Conservation (phyloP, 805 yeast genomes). For the Danielia reshetovae region DNA sequence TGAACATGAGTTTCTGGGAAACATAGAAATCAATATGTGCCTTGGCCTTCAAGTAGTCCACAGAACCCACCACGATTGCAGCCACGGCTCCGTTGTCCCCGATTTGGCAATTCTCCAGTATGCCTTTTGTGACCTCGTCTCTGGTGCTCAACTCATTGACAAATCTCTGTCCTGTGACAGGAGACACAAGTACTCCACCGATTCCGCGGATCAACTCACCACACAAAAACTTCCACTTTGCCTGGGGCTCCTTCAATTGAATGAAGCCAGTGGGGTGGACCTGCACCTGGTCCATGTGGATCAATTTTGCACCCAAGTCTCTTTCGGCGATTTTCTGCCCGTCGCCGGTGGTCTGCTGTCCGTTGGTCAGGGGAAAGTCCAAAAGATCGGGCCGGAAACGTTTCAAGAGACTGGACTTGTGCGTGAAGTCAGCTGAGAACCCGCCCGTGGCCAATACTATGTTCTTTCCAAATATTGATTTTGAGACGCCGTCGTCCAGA, state of each 20-base stretch:
- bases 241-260: slow-evolving; percentile 29
- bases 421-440: slow-evolving; percentile 41
- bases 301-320: slow-evolving; percentile 43
- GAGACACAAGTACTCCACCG: slow-evolving; percentile 52
- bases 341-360: slow-evolving; percentile 55
- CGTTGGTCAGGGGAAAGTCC: slow-evolving; percentile 52
- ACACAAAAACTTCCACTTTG: slow-evolving; percentile 51
- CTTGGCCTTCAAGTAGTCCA: slow-evolving; percentile 42
- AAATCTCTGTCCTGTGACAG: slow-evolving; percentile 44
- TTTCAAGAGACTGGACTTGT: slow-evolving; percentile 28
- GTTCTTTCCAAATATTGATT: slow-evolving; percentile 13
- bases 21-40: slow-evolving; percentile 51
- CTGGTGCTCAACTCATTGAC: slow-evolving; percentile 52
- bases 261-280: slow-evolving; percentile 63
- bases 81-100: slow-evolving; percentile 14
- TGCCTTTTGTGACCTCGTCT: slow-evolving; percentile 47
- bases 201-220: slow-evolving; percentile 59
- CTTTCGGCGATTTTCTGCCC: slow-evolving; percentile 48
- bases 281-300: slow-evolving; percentile 58
- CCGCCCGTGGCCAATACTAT: slow-evolving; percentile 61
- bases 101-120: slow-evolving; percentile 25
- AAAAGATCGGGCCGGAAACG: slow-evolving; percentile 45
- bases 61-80: slow-evolving; percentile 35
- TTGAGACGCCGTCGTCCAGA: slow-evolving; percentile 12
- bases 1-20: slow-evolving; percentile 22